Conservation (phyloP, 2,329 filamentous ascomycete genomes). For the Trichoderma breve region DNA sequence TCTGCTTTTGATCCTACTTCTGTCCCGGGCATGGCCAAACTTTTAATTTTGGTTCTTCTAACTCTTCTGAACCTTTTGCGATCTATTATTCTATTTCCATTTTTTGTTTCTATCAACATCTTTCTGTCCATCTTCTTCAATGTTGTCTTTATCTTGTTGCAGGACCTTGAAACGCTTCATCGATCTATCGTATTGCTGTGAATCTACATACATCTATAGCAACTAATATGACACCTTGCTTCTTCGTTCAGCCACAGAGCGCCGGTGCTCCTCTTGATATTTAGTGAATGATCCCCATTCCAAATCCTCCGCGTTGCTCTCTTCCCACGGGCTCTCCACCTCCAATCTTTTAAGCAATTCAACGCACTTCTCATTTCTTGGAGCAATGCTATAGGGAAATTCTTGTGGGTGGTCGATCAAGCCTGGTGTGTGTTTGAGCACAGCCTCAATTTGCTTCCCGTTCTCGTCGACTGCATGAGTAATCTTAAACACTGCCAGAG, state of each 20-base stretch:
- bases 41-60: background rate
- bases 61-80: background rate
- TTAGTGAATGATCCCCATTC: background rate
- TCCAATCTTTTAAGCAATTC: slow-evolving; percentile 25
- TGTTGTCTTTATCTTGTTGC: background rate
- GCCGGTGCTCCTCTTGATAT: background rate
- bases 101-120: background rate
- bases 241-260: background rate
- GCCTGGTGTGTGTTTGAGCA: slow-evolving; percentile 23
- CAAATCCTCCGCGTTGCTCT: slow-evolving; percentile 22
- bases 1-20: background rate
- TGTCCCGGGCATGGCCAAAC: background rate
- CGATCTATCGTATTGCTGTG: background rate
- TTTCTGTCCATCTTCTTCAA: background rate
- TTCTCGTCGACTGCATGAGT: slow-evolving; percentile 25
- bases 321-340: slow-evolving; percentile 27
- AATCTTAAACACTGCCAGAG: slow-evolving; percentile 47
- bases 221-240: background rate
- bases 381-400: slow-evolving; percentile 24
- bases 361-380: slow-evolving; percentile 23
- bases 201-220: background rate
- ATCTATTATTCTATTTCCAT: background rate
- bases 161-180: background rate
- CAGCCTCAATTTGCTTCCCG: slow-evolving; percentile 24
- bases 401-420: slow-evolving; percentile 23